phyloP scores from a whole-genome alignment of 139 green algal species.

The Eudorina sp. region DNA sequence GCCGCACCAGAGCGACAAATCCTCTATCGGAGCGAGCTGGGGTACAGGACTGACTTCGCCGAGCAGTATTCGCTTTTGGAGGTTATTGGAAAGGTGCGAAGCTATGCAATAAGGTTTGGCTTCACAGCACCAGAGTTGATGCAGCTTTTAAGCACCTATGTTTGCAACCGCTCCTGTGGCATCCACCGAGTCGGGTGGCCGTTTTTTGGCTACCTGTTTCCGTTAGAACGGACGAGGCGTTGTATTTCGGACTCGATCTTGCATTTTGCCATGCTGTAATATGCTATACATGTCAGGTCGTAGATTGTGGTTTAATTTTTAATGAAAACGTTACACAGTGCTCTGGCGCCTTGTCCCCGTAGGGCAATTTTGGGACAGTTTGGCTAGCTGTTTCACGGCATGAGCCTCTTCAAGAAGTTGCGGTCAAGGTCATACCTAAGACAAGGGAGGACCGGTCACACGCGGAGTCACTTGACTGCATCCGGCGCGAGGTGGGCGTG shows the following conservation, averaged over 20 bases:
- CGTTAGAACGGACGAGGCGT: neutral
- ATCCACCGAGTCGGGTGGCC: too few species aligned
- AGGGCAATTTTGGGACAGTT: constrained; percentile 30
- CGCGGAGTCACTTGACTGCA: constrained; percentile 33
- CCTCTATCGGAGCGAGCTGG: neutral
- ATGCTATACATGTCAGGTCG: too few species aligned
- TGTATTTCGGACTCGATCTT: neutral
- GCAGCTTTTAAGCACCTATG: too few species aligned
- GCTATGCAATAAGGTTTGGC: neutral
- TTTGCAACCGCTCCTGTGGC: too few species aligned
- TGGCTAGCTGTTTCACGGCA: constrained; percentile 16
- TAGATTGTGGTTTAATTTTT: neutral
- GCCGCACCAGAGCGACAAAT: neutral
- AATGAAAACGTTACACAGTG: neutral
- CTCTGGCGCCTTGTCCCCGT: neutral
- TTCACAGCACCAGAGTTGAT: neutral
- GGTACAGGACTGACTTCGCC: constrained; percentile 4
- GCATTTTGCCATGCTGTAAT: neutral
- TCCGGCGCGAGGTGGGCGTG: constrained; percentile 56
- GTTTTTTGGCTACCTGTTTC: neutral
- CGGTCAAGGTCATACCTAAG: constrained; percentile 62
- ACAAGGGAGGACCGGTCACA: constrained; percentile 13
- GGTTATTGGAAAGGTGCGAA: constrained; percentile 9
- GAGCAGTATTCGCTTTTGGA: constrained; percentile 5
- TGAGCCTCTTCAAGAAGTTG: constrained; percentile 34